phyloP scores from a whole-genome alignment of 2,329 filamentous ascomycete genomes.

The Chalaropsis thielavioides region DNA sequence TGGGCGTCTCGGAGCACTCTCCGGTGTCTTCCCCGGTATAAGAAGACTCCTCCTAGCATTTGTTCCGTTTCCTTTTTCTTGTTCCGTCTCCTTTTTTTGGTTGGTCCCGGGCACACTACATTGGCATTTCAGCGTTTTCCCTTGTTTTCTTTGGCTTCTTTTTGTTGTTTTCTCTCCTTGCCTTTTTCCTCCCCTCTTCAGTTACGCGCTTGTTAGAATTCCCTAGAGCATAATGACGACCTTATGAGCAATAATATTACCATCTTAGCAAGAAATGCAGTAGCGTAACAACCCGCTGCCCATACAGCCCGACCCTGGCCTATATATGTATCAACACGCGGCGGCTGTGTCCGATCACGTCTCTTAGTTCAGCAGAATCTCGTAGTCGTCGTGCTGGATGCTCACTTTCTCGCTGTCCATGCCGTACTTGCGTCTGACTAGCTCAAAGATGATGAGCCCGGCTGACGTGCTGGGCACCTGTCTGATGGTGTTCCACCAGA shows the following conservation, averaged over 20 bases:
- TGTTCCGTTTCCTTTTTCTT: neutral
- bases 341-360: too few relatives aligned
- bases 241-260: conserved; percentile 1
- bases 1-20: conserved; percentile 3
- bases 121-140: neutral
- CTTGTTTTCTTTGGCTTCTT: neutral
- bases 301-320: neutral
- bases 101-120: neutral
- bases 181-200: neutral
- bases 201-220: neutral
- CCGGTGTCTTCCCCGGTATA: conserved; percentile 6
- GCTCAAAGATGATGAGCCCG: conserved; percentile 63
- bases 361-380: conserved; percentile 46
- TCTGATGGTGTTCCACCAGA: conserved; percentile 56
- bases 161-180: neutral
- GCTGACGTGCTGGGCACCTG: conserved; percentile 67
- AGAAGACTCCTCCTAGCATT: neutral
- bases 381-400: conserved; percentile 55
- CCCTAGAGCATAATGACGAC: conserved; percentile 5
- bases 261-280: neutral
- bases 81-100: neutral
- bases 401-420: conserved; percentile 45
- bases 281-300: neutral
- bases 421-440: conserved; percentile 59
- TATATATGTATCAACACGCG: too few relatives aligned